phyloP scores from a whole-genome alignment of 208 protist genomes.

The Wallacemonas rigidus region DNA sequence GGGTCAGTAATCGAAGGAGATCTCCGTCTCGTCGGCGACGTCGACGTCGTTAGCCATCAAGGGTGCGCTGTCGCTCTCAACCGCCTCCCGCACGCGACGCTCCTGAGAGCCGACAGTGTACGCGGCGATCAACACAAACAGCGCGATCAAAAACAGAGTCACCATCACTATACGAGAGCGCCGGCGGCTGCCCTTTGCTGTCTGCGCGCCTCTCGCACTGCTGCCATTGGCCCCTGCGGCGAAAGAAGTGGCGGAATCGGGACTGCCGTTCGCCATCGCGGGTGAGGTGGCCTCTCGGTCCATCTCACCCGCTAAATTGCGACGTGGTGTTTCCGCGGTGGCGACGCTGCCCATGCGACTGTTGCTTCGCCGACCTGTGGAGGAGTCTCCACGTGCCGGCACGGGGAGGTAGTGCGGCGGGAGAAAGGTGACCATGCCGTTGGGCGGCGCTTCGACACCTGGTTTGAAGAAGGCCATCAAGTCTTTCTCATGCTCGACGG shows the following conservation, averaged over 20 bases:
- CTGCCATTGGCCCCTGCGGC: neutral
- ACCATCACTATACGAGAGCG: conserved; percentile 16
- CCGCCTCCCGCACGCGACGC: neutral
- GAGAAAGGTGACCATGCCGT: conserved; percentile 46
- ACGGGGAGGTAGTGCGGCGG: conserved; percentile 37
- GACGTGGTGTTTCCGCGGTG: conserved; percentile 9
- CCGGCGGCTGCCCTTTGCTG: neutral
- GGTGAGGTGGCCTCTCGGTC: neutral
- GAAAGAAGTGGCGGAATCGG: no score
- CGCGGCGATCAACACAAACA: conserved; percentile 17
- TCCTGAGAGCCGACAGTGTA: conserved; percentile 12
- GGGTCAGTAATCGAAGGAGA: no score
- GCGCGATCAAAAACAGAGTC: conserved; percentile 18
- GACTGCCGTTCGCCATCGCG: neutral
- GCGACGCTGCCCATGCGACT: conserved; percentile 12
- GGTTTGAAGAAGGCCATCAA: conserved; percentile 42
- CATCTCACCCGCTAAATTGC: conserved; percentile 14
- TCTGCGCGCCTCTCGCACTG: neutral
- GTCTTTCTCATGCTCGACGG: conserved; percentile 50
- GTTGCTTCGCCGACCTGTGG: neutral
- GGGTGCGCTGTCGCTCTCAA: neutral
- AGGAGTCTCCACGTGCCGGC: conserved; percentile 5
- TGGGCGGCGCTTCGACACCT: conserved; percentile 29
- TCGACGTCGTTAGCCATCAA: neutral
- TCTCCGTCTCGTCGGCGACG: no score